These are phyloP conservation scores for Gastrolobium villosum DNA, from an alignment of 306 rosid species.

Conservation along the genomic window DNA sequence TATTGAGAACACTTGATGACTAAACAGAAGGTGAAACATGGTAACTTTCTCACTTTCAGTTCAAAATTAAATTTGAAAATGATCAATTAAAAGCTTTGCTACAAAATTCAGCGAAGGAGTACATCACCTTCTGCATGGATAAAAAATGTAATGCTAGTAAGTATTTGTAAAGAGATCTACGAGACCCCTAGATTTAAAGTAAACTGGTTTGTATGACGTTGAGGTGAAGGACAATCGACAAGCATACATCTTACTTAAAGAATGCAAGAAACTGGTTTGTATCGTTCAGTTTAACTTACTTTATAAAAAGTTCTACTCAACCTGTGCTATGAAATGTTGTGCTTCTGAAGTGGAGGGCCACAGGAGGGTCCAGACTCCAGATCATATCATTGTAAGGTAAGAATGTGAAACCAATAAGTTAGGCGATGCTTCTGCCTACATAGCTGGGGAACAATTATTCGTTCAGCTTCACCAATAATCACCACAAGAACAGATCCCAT, in stretches of 20 bases:
- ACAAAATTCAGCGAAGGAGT: background rate
- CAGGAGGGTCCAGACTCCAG: constrained; percentile 4
- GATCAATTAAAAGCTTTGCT: background rate
- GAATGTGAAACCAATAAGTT: constrained; percentile 45
- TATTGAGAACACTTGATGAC: constrained; percentile 18
- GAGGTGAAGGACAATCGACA: constrained; percentile 1
- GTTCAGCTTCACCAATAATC: constrained; percentile 83
- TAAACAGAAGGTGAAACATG: background rate
- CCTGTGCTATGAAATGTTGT: constrained; percentile 29
- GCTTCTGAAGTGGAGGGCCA: constrained; percentile 20
- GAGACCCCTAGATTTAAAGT: background rate
- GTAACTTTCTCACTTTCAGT: background rate
- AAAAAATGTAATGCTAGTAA: constrained; percentile 33
- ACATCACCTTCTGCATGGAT: constrained; percentile 4
- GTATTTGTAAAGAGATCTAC: background rate
- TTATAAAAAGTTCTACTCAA: background rate
- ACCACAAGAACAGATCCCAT: constrained; percentile 86
- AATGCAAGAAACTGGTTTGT: constrained; percentile 12
- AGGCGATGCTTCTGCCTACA: constrained; percentile 40
- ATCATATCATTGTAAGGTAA: constrained; percentile 25
- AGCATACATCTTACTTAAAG: constrained; percentile 3
- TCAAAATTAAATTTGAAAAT: constrained; percentile 12
- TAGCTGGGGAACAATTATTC: constrained; percentile 36
- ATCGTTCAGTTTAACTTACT: constrained; percentile 36
- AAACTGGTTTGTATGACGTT: constrained; percentile 4